Evolutionary conservation across 140 eudicot genomes (phyloP).

Genomic region (Flaveria floridana): DNA sequence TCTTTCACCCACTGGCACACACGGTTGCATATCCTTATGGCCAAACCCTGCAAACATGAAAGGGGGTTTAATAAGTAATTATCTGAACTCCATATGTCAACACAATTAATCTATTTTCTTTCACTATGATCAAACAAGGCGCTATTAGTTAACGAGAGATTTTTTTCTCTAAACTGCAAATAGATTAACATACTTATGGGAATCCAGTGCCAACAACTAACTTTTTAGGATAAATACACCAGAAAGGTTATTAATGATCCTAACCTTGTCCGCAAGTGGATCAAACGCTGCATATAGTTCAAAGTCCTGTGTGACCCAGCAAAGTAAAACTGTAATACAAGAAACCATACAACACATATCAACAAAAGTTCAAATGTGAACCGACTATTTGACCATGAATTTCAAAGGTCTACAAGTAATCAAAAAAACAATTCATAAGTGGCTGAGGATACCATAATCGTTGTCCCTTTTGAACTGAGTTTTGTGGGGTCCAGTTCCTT

Average conservation of each 20-base stretch:
- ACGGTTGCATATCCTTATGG: constrained; percentile 75
- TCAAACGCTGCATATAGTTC: constrained; percentile 99
- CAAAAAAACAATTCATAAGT: background rate
- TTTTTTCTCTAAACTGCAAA: background rate
- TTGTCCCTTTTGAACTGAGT: constrained; percentile 94
- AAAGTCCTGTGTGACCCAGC: constrained; percentile 96
- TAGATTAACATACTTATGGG: background rate
- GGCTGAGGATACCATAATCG: constrained; percentile 56
- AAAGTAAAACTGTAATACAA: constrained; percentile 63
- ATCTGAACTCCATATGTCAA: background rate
- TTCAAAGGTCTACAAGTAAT: background rate
- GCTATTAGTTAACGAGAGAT: background rate
- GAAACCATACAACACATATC: background rate
- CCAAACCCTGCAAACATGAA: constrained; percentile 58
- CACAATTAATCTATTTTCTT: background rate
- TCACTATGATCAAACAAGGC: background rate
- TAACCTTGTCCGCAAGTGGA: constrained; percentile 98
- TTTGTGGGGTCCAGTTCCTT: constrained; percentile 75
- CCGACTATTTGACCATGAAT: background rate
- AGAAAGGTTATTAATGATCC: constrained; percentile 16
- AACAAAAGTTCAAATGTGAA: background rate
- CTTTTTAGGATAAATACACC: background rate
- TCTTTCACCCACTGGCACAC: constrained; percentile 80
- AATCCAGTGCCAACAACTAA: background rate
- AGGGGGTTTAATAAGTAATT: background rate